These are phyloP conservation scores for Xylariales sp. DNA, from an alignment of 2,329 filamentous ascomycete species.

Conservation along the genomic window DNA sequence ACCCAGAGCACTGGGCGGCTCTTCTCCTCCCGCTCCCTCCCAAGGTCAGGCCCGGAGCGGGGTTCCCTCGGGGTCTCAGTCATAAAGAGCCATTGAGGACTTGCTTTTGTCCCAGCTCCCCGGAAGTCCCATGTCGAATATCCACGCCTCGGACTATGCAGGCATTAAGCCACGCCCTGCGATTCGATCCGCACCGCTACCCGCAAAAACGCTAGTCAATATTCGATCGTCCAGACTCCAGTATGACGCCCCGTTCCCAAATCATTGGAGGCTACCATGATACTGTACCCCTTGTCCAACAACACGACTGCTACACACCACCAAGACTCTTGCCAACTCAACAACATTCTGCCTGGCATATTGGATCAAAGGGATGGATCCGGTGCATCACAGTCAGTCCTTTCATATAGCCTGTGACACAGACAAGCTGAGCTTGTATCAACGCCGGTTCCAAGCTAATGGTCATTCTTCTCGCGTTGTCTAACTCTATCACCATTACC, in stretches of 20 bases:
- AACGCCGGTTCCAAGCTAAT: background rate
- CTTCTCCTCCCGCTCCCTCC: too few species aligned
- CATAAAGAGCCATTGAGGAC: too few species aligned
- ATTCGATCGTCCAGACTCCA: too few species aligned
- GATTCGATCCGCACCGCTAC: background rate
- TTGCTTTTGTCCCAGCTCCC: too few species aligned
- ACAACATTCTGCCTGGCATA: background rate
- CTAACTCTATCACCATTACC: too few species aligned
- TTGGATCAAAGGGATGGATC: background rate
- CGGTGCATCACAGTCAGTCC: background rate
- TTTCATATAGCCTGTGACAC: constrained; percentile 1
- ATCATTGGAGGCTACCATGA: background rate
- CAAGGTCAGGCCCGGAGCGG: background rate
- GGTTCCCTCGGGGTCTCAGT: background rate
- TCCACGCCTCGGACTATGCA: too few species aligned
- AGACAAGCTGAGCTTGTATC: background rate
- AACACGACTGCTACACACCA: constrained; percentile 5
- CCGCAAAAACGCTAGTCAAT: background rate
- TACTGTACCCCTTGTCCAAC: background rate
- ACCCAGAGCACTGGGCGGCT: too few species aligned
- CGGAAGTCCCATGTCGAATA: too few species aligned
- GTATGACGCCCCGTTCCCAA: too few species aligned
- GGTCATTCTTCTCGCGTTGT: too few species aligned
- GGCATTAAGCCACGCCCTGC: too few species aligned
- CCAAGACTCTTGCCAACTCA: background rate